Evolutionary conservation across 176 grass and related monocot species (phyloP), one percentile per base, ranked within the genome.

Genomic region (Hyparrhenia diplandra): DNA sequence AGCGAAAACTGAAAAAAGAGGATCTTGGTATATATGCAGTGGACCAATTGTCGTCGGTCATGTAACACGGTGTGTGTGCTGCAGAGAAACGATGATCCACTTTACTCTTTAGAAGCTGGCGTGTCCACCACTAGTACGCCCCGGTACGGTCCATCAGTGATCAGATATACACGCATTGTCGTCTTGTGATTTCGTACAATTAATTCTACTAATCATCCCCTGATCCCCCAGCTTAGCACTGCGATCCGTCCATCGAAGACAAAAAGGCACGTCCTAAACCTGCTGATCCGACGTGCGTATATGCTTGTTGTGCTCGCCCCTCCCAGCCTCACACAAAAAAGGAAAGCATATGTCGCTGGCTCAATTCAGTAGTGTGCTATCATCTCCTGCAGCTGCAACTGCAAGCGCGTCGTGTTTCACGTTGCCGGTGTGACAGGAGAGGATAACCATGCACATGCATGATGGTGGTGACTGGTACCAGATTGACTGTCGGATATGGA

Each of bases 401-500:
- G 46, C 21, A 13, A 77, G n/a, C n/a, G 14, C 23, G 57, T n/a
- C 75, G 75, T 64, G 75, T 63, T 78, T 64, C 59, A 78, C 37
- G 13, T 35, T 25, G 74, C 5, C 42, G 55, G 14, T 61, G n/a
- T 76, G 34, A 41, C 11, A 10, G 42, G 55, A 78, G 10, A 78
- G 7, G 66, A 49, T 49, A 11, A n/a, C 27, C 39, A 69, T 42
- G 21, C 21, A 20, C 23, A 12, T n/a, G 14, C 52, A 62, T 28
- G 40, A 28, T 62, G 46, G 3, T 46, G 20, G 17, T 13, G 18
- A 47, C 43, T 69, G 5, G 10, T 12, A 2, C 11, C 0, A 69
- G 63, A 81, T 87, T n/a, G 55, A 34, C 80, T 49, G 20, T 73
- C 57, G 69, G 69, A 9, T 82, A 73, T 4, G 62, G 16, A 35